phyloP scores from a whole-genome alignment of 2,329 filamentous ascomycete species.

The Cyclaneusma minus region DNA sequence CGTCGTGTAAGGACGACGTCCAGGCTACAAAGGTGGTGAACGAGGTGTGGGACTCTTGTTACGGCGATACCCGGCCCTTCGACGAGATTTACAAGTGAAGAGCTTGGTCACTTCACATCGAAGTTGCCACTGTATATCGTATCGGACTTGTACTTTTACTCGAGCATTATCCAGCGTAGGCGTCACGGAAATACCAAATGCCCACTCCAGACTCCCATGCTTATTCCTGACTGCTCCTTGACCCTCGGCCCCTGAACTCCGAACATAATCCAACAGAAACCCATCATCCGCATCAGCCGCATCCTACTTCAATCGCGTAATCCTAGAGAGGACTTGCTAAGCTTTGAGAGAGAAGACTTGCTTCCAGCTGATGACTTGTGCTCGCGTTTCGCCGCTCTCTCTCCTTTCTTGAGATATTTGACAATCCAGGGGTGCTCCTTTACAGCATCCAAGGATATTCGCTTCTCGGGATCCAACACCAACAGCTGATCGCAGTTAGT shows the following conservation, averaged over 20 bases:
- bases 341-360: too few relatives aligned
- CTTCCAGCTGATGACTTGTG: conserved; percentile 18
- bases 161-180: conserved; percentile 13
- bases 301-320: conserved; percentile 15
- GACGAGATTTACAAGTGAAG: conserved; percentile 80
- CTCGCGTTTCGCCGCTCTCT: conserved; percentile 19
- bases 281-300: too few relatives aligned
- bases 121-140: neutral
- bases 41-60: conserved; percentile 98
- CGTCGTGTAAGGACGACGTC: conserved; percentile 68
- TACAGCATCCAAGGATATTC: conserved; percentile 78
- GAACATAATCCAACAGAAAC: too few relatives aligned
- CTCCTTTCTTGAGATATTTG: conserved; percentile 59
- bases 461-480: conserved; percentile 84
- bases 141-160: conserved; percentile 2
- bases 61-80: conserved; percentile 84
- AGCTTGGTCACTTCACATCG: conserved; percentile 3
- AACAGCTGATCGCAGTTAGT: conserved; percentile 43
- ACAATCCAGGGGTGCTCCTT: conserved; percentile 90
- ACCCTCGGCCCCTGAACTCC: too few relatives aligned
- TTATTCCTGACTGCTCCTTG: conserved; percentile 5
- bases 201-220: conserved; percentile 15
- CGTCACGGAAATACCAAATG: conserved; percentile 15
- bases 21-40: conserved; percentile 83
- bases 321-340: conserved; percentile 7